Conservation (phyloP, 2,329 filamentous ascomycete species). For the Davidsoniella neocaledoniae region DNA sequence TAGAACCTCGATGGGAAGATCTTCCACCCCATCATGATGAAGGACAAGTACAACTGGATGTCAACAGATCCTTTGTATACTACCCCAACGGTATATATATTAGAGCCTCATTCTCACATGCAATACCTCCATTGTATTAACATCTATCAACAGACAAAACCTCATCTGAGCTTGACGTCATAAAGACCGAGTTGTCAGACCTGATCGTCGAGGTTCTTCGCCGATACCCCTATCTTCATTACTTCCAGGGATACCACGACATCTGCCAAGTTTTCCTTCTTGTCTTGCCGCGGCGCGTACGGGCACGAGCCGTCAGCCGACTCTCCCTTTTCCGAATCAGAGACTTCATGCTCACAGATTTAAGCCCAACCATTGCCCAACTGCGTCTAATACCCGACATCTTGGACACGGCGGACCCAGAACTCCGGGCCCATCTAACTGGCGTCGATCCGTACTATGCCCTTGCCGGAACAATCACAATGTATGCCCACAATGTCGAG, state of each 20-base stretch:
- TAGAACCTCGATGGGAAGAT: conserved; percentile 31
- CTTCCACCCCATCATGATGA: conserved; percentile 71
- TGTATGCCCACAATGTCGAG: conserved; percentile 93
- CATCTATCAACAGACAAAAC: conserved; percentile 18
- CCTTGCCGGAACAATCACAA: conserved; percentile 77
- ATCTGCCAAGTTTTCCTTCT: conserved; percentile 92
- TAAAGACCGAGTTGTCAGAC: conserved; percentile 60
- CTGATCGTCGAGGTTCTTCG: conserved; percentile 72
- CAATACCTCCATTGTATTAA: not conserved
- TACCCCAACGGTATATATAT: conserved; percentile 58
- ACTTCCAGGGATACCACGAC: conserved; percentile 98
- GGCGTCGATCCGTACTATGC: conserved; percentile 79
- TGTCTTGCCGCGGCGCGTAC: conserved; percentile 50
- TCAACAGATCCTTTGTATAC: conserved; percentile 92
- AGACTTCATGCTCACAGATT: conserved; percentile 90
- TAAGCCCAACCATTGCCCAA: conserved; percentile 66
- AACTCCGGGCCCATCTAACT: conserved; percentile 58
- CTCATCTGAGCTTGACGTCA: conserved; percentile 47
- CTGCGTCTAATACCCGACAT: conserved; percentile 78
- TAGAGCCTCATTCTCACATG: conserved; percentile 3
- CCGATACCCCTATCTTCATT: conserved; percentile 66
- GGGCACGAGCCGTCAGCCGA: conserved; percentile 51
- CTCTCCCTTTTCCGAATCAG: conserved; percentile 80
- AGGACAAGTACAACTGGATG: conserved; percentile 79
- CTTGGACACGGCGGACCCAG: conserved; percentile 52